Evolutionary conservation across 202 grass and related monocot species (phyloP).

Genomic region (Schoenoplectus tabernaemontani): DNA sequence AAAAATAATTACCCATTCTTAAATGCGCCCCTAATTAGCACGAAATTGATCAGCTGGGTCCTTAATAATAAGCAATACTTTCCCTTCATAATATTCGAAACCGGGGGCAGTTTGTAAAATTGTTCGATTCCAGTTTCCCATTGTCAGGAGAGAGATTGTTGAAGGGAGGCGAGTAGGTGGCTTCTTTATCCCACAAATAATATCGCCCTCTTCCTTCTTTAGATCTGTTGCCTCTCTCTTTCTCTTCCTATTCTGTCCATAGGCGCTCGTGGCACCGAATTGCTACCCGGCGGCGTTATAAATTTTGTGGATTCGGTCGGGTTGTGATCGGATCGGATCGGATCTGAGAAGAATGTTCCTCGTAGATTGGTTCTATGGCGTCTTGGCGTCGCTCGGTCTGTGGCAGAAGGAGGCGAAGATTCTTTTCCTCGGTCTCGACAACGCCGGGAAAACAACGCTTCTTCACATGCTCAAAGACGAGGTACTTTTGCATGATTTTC

Average conservation of each 20-base stretch:
- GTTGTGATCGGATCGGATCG: background rate
- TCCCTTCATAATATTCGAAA: background rate
- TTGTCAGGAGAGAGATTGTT: constrained; percentile 1
- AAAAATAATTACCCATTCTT: too few relatives aligned
- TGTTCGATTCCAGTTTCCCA: background rate
- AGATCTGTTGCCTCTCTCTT: background rate
- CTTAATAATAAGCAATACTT: background rate
- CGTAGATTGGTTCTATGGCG: constrained; percentile 91
- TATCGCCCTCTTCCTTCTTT: background rate
- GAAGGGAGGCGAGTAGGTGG: constrained; percentile 15
- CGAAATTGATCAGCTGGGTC: background rate
- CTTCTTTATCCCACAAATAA: background rate
- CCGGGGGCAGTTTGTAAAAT: background rate
- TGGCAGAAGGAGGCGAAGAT: constrained; percentile 99
- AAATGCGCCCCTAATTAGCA: too few relatives aligned
- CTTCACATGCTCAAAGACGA: constrained; percentile 98
- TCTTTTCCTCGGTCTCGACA: constrained; percentile 93
- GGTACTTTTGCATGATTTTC: constrained; percentile 18
- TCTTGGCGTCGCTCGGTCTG: constrained; percentile 75
- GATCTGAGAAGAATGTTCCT: constrained; percentile 53
- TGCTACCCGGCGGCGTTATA: constrained; percentile 11
- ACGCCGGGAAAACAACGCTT: constrained; percentile 92
- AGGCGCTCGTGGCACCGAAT: background rate
- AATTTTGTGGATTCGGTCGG: constrained; percentile 1
- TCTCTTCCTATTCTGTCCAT: background rate